phyloP scores from a whole-genome alignment of 176 grass and related monocot species.

The Triticum monococcum region DNA sequence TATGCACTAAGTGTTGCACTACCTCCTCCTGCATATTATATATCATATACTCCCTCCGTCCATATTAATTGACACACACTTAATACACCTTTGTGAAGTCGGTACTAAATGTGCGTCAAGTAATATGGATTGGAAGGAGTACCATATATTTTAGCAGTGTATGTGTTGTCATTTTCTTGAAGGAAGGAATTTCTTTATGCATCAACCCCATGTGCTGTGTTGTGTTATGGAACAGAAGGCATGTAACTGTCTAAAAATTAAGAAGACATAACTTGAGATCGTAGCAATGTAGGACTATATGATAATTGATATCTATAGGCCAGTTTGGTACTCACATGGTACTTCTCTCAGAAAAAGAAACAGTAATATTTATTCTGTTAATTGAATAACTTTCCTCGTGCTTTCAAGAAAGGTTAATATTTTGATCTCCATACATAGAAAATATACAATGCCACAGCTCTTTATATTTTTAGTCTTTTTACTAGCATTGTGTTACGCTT shows the following conservation, averaged over 20 bases:
- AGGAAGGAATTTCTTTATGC: conserved; percentile 9
- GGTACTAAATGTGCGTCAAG: too few relatives aligned
- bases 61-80: too few relatives aligned
- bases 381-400: not conserved
- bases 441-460: not conserved
- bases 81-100: too few relatives aligned
- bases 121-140: too few relatives aligned
- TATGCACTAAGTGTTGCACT: not conserved
- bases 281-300: not conserved
- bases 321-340: not conserved
- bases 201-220: not conserved
- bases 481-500: not conserved
- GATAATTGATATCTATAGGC: not conserved
- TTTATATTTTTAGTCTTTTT: not conserved
- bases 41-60: not conserved
- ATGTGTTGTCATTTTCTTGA: conserved; percentile 8
- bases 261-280: not conserved
- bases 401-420: conserved; percentile 23
- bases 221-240: not conserved
- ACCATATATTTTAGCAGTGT: not conserved
- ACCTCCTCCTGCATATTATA: not conserved
- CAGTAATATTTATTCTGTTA: not conserved
- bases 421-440: not conserved
- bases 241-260: not conserved
- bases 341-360: not conserved